A percentile compares a stretch with the other conserved stretches of the same genome.
phyloP scores from a whole-genome alignment of 1,284 basidiomycete species.

The Leccinum insolens region DNA sequence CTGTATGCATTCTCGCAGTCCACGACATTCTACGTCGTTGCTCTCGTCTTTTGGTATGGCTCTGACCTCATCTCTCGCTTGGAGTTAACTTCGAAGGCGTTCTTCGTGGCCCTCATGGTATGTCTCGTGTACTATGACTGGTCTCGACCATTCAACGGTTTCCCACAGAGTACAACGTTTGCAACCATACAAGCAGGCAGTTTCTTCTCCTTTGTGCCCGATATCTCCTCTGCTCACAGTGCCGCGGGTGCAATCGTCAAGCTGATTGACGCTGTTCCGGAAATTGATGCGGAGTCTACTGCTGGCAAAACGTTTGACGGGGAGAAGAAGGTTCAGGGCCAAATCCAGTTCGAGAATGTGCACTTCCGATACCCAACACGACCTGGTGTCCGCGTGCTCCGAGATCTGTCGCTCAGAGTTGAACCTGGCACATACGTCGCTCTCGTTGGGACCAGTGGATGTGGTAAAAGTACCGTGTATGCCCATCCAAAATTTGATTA shows the following conservation, averaged over 20 bases:
- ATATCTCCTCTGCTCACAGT: slow-evolving; percentile 85
- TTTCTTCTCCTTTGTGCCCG: slow-evolving; percentile 84
- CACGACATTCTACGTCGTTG: slow-evolving; percentile 81
- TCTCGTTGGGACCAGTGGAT: no score
- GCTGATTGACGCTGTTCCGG: slow-evolving; percentile 76
- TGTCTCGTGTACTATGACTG: slow-evolving; percentile 23
- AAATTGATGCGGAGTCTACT: slow-evolving; percentile 81
- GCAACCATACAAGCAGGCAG: slow-evolving; percentile 81
- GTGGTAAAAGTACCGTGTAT: no score
- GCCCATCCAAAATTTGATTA: no score
- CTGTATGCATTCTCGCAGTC: slow-evolving; percentile 85
- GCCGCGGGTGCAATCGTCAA: slow-evolving; percentile 80
- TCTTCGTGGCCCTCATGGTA: slow-evolving; percentile 87
- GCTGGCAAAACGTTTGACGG: slow-evolving; percentile 64
- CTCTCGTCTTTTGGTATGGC: slow-evolving; percentile 81
- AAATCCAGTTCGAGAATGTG: no score
- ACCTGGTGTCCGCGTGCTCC: no score
- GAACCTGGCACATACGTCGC: no score
- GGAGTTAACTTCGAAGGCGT: slow-evolving; percentile 67
- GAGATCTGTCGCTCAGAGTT: no score
- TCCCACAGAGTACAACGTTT: slow-evolving; percentile 64
- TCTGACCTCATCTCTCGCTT: slow-evolving; percentile 55
- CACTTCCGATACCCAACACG: no score
- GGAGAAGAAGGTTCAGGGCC: slow-evolving; percentile 35
- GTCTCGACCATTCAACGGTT: slow-evolving; percentile 18